phyloP scores from a whole-genome alignment of 2,329 filamentous ascomycete genomes.

The Magnaporthales sp. region DNA sequence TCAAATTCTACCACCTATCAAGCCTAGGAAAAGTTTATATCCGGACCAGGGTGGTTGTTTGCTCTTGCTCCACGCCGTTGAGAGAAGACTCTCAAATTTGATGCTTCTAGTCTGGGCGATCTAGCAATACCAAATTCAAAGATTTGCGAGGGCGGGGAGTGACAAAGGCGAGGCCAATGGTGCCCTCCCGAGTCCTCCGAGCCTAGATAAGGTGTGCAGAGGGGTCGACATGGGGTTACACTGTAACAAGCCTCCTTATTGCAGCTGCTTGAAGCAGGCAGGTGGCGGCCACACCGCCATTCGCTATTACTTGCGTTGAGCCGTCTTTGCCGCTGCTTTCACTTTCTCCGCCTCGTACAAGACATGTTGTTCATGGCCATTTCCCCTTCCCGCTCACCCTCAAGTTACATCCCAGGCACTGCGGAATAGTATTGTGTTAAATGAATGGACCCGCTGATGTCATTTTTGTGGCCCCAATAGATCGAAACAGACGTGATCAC shows the following conservation, averaged over 20 bases:
- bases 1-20: neutral
- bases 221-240: neutral
- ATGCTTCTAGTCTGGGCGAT: neutral
- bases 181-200: neutral
- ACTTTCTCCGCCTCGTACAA: neutral
- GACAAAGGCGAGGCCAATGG: neutral
- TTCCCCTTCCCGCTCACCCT: neutral
- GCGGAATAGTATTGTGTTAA: neutral
- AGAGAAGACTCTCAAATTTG: neutral
- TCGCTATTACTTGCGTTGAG: neutral
- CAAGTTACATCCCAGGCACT: neutral
- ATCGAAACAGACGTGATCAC: slow-evolving; percentile 1
- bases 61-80: neutral
- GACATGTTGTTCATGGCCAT: neutral
- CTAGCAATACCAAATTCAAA: neutral
- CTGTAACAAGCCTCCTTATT: neutral
- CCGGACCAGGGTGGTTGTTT: neutral
- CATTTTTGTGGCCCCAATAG: slow-evolving; percentile 2
- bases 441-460: slow-evolving; percentile 1
- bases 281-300: neutral
- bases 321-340: neutral
- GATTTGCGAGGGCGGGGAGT: neutral
- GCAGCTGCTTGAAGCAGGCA: neutral
- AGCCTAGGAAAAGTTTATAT: neutral
- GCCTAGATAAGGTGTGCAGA: neutral